Conservation (phyloP, 768 basidiomycete species). For the Amyloporia xantha region DNA sequence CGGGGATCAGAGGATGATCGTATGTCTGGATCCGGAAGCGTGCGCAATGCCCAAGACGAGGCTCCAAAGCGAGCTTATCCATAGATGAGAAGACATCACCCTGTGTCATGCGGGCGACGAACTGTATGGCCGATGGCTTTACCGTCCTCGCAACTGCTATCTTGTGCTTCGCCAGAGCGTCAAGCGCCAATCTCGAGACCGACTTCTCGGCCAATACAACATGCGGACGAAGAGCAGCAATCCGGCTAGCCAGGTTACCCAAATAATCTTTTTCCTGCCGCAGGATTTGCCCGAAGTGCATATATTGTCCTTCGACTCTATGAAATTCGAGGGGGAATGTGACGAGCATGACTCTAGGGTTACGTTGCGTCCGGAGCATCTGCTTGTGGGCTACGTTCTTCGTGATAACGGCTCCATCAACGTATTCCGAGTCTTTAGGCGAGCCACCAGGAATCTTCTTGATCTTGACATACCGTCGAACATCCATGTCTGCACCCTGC, state of each 20-base stretch:
- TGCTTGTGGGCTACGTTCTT: slow-evolving; percentile 97
- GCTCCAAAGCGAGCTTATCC: slow-evolving; percentile 87
- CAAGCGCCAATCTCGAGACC: slow-evolving; percentile 85
- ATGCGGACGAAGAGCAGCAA: slow-evolving; percentile 88
- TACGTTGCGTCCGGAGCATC: slow-evolving; percentile 77
- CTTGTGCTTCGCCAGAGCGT: slow-evolving; percentile 75
- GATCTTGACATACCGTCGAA: slow-evolving; percentile 92
- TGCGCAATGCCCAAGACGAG: slow-evolving; percentile 81
- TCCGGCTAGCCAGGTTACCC: slow-evolving; percentile 78
- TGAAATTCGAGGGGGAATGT: slow-evolving; percentile 94
- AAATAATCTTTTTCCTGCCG: slow-evolving; percentile 93
- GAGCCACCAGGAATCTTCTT: slow-evolving; percentile 96
- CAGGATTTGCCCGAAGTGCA: slow-evolving; percentile 86
- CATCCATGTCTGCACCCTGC: slow-evolving; percentile 91
- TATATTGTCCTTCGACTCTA: slow-evolving; percentile 86
- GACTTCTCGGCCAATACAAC: slow-evolving; percentile 88
- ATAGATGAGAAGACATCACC: slow-evolving; percentile 94
- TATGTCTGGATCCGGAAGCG: slow-evolving; percentile 88
- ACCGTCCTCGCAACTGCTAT: slow-evolving; percentile 89
- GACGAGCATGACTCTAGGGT: slow-evolving; percentile 93
- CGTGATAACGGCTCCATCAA: slow-evolving; percentile 93
- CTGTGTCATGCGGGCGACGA: slow-evolving; percentile 90
- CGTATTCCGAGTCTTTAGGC: slow-evolving; percentile 92
- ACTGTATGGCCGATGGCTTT: slow-evolving; percentile 80
- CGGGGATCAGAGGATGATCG: slow-evolving; percentile 92